Conservation (phyloP, 2,329 filamentous ascomycete genomes). For the Colletotrichum sp. region DNA sequence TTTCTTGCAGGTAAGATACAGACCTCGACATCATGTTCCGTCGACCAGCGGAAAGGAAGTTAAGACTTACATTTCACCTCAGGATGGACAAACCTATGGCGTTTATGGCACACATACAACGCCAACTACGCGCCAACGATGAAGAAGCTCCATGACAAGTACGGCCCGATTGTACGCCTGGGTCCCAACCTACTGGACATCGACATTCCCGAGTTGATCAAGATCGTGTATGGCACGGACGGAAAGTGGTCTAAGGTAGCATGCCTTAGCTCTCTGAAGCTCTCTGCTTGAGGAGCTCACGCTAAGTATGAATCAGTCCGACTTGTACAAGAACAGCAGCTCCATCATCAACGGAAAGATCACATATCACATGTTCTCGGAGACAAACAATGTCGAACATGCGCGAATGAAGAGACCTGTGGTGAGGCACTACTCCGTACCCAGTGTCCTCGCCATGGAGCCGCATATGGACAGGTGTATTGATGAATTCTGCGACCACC, state of each 20-base stretch:
- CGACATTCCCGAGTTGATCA: conserved; percentile 29
- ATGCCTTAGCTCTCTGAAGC: not conserved
- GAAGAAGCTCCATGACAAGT: conserved; percentile 31
- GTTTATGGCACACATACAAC: conserved; percentile 24
- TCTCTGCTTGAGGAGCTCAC: not conserved
- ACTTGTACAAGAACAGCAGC: conserved; percentile 40
- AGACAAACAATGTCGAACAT: conserved; percentile 35
- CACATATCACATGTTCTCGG: conserved; percentile 42
- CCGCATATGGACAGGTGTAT: conserved; percentile 35
- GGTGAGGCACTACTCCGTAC: conserved; percentile 37
- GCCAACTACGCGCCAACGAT: conserved; percentile 25
- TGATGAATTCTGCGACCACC: conserved; percentile 29
- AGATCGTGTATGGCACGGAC: conserved; percentile 31
- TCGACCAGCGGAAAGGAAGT: not conserved
- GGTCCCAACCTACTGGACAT: conserved; percentile 32
- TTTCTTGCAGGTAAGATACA: conserved; percentile 29
- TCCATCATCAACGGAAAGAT: conserved; percentile 37
- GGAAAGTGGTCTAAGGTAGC: conserved; percentile 25
- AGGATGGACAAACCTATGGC: conserved; percentile 32
- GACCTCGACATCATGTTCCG: not conserved
- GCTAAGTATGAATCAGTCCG: conserved; percentile 29
- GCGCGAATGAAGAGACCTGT: conserved; percentile 40
- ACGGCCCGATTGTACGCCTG: conserved; percentile 33
- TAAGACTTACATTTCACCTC: not conserved
- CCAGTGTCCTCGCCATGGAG: conserved; percentile 31